Percentiles rank a stretch among this genome's conserved stretches.
Evolutionary conservation across 805 yeast species (phyloP).

Genomic region (Lachancea sp.): DNA sequence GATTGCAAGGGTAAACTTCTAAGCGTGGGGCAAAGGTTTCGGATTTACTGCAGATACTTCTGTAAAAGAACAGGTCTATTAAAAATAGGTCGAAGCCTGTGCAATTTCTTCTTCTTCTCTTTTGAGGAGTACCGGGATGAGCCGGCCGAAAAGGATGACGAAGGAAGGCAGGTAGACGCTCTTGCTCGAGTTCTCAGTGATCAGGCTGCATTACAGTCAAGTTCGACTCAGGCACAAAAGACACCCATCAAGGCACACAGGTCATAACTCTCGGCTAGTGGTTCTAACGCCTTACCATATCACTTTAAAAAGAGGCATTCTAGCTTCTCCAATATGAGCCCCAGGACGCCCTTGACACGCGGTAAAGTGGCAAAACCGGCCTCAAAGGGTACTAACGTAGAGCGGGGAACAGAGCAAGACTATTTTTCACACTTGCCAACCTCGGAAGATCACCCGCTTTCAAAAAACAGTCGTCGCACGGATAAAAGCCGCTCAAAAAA

Average conservation of each 20-base stretch:
- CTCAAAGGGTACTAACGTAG: background rate
- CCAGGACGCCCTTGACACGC: background rate
- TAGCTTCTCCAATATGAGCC: background rate
- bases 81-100: slow-evolving; percentile 11
- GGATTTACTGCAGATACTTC: slow-evolving; percentile 5
- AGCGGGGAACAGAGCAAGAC: background rate
- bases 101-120: slow-evolving; percentile 19
- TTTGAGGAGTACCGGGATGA: slow-evolving; percentile 17
- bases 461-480: background rate
- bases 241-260: background rate
- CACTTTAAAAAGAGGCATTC: background rate
- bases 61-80: slow-evolving; percentile 2
- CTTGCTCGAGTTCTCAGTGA: background rate
- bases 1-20: slow-evolving; percentile 2
- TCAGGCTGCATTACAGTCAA: background rate
- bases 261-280: background rate
- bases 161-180: background rate
- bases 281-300: background rate
- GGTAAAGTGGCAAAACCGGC: background rate
- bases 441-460: too few species aligned
- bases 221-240: background rate
- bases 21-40: slow-evolving; percentile 3
- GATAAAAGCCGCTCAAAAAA: background rate
- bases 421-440: background rate
- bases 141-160: background rate